Evolutionary conservation across 352 stramenopile species (phyloP).

Genomic region (Phytophthora hybrid): DNA sequence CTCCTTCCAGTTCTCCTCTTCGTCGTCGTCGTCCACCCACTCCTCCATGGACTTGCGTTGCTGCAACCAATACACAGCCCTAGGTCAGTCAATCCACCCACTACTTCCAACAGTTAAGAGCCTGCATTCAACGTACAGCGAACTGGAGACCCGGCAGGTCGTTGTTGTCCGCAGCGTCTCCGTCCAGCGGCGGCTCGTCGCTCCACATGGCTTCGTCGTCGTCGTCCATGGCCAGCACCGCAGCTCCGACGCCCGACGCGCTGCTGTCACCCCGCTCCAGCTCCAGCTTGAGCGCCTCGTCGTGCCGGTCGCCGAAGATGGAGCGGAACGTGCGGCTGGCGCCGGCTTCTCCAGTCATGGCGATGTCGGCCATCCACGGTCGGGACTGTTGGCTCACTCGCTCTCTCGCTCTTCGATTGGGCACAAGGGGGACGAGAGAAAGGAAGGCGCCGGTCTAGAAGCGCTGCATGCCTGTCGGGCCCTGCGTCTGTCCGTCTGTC

Average conservation of each 20-base stretch:
- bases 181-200: constrained; percentile 43
- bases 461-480: constrained; percentile 48
- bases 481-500: constrained; percentile 34
- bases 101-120: background rate
- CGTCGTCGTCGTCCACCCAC: constrained; percentile 82
- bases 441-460: constrained; percentile 45
- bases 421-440: constrained; percentile 34
- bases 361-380: constrained; percentile 41
- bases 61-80: constrained; percentile 27
- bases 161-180: constrained; percentile 28
- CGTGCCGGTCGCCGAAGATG: constrained; percentile 56
- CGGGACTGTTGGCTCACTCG: no score
- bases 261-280: constrained; percentile 23
- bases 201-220: constrained; percentile 62
- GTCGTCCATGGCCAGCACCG: constrained; percentile 32
- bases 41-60: constrained; percentile 72
- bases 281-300: constrained; percentile 39
- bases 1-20: constrained; percentile 85
- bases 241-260: constrained; percentile 1
- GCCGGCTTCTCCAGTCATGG: constrained; percentile 59
- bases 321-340: constrained; percentile 79
- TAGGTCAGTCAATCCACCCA: constrained; percentile 2
- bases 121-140: constrained; percentile 25
- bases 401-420: constrained; percentile 28
- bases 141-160: constrained; percentile 33